Conservation (phyloP, 345 rosid species). For the Conringia planisiliqua region DNA sequence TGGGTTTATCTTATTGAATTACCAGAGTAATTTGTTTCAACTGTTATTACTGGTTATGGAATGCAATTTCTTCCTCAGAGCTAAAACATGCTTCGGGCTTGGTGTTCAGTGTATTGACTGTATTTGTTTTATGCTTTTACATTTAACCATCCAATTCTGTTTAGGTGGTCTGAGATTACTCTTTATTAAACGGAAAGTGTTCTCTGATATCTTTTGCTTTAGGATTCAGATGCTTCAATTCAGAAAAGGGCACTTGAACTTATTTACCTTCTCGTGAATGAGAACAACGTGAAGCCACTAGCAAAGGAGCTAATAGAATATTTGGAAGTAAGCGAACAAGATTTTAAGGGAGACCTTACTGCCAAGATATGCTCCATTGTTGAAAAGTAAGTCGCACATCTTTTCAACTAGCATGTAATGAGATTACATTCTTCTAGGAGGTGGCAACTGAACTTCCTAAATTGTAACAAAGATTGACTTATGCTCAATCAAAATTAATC, state of each 20-base stretch:
- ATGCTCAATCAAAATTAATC: constrained; percentile 5
- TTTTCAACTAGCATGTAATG: constrained; percentile 11
- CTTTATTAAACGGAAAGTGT: constrained; percentile 9
- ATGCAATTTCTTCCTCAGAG: neutral
- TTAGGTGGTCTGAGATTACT: constrained; percentile 2
- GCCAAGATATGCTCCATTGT: constrained; percentile 94
- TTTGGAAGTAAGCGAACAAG: constrained; percentile 92
- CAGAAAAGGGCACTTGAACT: constrained; percentile 96
- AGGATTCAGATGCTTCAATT: constrained; percentile 98
- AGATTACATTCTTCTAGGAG: constrained; percentile 2
- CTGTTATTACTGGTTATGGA: constrained; percentile 1
- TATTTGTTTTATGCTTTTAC: neutral
- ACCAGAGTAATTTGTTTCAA: neutral
- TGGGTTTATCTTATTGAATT: constrained; percentile 1
- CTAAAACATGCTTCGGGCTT: neutral
- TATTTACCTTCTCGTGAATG: constrained; percentile 71
- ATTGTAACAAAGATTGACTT: neutral
- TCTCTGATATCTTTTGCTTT: constrained; percentile 39
- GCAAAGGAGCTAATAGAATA: constrained; percentile 85
- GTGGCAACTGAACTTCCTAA: constrained; percentile 10
- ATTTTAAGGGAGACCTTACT: constrained; percentile 91
- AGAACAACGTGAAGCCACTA: constrained; percentile 80
- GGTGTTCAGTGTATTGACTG: constrained; percentile 10
- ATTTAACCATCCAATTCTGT: constrained; percentile 8
- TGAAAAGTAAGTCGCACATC: constrained; percentile 70